phyloP scores from a whole-genome alignment of 768 basidiomycete genomes.

The Mycena belliarum region DNA sequence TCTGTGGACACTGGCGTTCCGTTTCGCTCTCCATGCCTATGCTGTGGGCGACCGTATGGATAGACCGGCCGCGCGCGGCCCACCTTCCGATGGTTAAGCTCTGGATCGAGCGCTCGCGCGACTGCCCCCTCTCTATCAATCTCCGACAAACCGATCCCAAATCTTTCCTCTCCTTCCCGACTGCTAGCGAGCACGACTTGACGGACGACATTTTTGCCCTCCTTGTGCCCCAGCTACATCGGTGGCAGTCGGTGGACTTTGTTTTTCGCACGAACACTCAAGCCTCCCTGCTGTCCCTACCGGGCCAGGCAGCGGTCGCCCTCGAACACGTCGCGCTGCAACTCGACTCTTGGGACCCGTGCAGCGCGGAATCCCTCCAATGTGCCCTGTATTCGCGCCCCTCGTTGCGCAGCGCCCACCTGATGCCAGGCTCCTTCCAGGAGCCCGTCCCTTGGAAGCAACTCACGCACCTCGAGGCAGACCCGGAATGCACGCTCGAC shows the following conservation, averaged over 20 bases:
- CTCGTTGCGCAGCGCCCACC: constrained; percentile 11
- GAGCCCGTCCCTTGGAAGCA: constrained; percentile 3
- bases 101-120: constrained; percentile 20
- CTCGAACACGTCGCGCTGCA: constrained; percentile 17
- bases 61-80: constrained; percentile 13
- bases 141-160: constrained; percentile 22
- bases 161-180: constrained; percentile 14
- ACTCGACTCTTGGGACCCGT: constrained; percentile 14
- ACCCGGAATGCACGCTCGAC: constrained; percentile 12
- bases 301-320: not conserved
- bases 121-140: constrained; percentile 14
- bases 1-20: constrained; percentile 17
- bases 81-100: constrained; percentile 17
- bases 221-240: constrained; percentile 13
- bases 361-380: constrained; percentile 14
- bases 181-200: constrained; percentile 16
- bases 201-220: constrained; percentile 16
- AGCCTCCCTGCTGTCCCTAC: constrained; percentile 5
- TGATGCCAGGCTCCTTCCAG: not conserved
- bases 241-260: constrained; percentile 17
- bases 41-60: constrained; percentile 20
- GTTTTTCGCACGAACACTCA: constrained; percentile 6
- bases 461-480: constrained; percentile 11
- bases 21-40: constrained; percentile 16
- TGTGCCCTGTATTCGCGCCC: constrained; percentile 9